Base-by-base conservation (phyloP, 2,329 filamentous ascomycete genomes). In the Penicillium fuscoglaucum region DNA sequence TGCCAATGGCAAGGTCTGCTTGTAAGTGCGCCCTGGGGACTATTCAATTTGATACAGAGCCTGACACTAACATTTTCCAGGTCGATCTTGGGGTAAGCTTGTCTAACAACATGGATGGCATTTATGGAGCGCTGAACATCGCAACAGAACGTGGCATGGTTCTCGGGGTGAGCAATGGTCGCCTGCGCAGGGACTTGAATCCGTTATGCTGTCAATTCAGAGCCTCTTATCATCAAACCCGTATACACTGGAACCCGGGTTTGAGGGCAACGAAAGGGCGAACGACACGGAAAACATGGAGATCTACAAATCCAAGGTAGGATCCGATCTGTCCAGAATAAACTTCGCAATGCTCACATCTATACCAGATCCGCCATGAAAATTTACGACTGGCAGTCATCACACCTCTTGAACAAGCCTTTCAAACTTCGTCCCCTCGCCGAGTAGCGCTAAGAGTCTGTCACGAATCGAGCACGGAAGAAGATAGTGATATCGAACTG, bases 221-320 rank as follows among this genome's bases (percentile, higher is more conserved):
- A 97, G 93, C 73, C 81, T 99, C 45, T 93, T 99, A 89, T 96
- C 92, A 1, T 79, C 86, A 29, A 96, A 97, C 67, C 95, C 93
- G 0, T 98, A 96, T 75, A 91, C 95, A 72, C 97, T 98, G 68
- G 95, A 99, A 73, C 95, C 95, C 1, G 95, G 95, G 6, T 97
- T 91, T 67, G 93, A 98, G 72, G 84, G 89, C 59, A 84, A 87
- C 13, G 88, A 88, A 46, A 82, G 44, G 26, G 17, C 26, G 84
- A 9, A 77, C 82, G 91, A 96, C 72, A 88, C 90, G 75, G 86
- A 87, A 74, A 83, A 87, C 58, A 90, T 93, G 74, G 83, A 84
- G 61, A 81, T 85, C 10, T 97, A 97, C 69, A 83, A 90, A 13
- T 85, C 87, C 50, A 97, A 96, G 84, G 90, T 90, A 73, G 59